Evolutionary conservation across 352 stramenopile species (phyloP).

Genomic region (Lagenidium sp.): DNA sequence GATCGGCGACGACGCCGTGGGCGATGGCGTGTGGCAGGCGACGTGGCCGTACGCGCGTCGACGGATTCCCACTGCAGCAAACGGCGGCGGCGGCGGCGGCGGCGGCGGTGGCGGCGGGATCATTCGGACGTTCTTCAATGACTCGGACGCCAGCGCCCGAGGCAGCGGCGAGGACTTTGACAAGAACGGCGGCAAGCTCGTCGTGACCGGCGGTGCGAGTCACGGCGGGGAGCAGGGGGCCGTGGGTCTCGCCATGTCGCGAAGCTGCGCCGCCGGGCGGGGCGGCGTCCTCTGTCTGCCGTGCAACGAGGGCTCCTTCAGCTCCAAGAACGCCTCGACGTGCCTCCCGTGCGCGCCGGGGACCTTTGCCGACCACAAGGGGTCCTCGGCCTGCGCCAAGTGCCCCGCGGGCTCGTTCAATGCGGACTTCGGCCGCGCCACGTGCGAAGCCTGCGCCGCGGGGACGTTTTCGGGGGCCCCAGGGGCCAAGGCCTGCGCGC

Average conservation of each 20-base stretch:
- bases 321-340: constrained; percentile 34
- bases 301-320: constrained; percentile 60
- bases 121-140: constrained; percentile 14
- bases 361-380: constrained; percentile 37
- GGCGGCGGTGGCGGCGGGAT: constrained; percentile 15
- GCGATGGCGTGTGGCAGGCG: constrained; percentile 22
- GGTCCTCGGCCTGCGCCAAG: constrained; percentile 31
- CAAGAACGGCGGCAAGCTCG: constrained; percentile 14
- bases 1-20: not conserved
- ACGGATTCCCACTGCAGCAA: no score
- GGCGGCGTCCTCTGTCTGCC: constrained; percentile 58
- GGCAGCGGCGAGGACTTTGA: constrained; percentile 22
- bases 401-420: constrained; percentile 59
- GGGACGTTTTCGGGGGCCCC: constrained; percentile 36
- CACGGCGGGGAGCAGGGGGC: constrained; percentile 45
- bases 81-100: constrained; percentile 28
- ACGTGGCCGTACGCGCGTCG: not conserved
- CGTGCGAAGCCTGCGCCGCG: constrained; percentile 45
- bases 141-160: constrained; percentile 8
- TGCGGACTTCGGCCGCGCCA: constrained; percentile 53
- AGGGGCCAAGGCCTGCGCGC: constrained; percentile 42
- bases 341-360: constrained; percentile 67
- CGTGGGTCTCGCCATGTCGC: constrained; percentile 30
- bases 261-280: constrained; percentile 55
- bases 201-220: constrained; percentile 12